phyloP scores from a whole-genome alignment of 768 basidiomycete genomes.

The Favolaschia claudopus region DNA sequence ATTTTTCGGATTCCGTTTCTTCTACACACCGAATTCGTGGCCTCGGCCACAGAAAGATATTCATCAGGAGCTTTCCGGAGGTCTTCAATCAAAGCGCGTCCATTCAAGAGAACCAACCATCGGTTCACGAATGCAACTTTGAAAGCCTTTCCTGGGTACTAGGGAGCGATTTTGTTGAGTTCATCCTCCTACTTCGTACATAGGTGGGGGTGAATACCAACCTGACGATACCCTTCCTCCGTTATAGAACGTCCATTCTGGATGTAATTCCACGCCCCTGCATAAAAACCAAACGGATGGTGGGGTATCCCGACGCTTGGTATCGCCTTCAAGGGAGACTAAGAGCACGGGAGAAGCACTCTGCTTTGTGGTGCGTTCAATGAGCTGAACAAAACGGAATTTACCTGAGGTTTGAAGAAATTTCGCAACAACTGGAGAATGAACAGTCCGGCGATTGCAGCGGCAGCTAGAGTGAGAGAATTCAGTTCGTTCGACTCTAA shows the following conservation, averaged over 20 bases:
- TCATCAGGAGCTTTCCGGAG: constrained; percentile 48
- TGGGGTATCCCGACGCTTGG: constrained; percentile 17
- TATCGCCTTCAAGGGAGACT: constrained; percentile 4
- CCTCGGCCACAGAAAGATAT: constrained; percentile 42
- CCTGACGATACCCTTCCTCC: constrained; percentile 17
- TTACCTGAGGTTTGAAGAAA: no score
- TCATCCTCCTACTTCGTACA: not conserved
- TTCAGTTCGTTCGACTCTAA: no score
- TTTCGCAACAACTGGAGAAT: no score
- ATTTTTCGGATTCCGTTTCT: not conserved
- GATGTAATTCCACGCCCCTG: constrained; percentile 14
- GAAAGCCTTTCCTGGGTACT: constrained; percentile 21
- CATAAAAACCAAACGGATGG: constrained; percentile 17
- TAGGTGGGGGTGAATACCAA: not conserved
- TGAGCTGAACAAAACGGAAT: no score
- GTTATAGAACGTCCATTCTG: constrained; percentile 13
- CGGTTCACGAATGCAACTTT: constrained; percentile 19
- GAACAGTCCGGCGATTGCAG: no score
- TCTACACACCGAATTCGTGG: constrained; percentile 40
- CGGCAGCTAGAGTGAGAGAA: no score
- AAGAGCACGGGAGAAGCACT: no score
- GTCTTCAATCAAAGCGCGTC: constrained; percentile 44
- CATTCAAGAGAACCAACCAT: constrained; percentile 51
- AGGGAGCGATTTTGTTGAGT: not conserved
- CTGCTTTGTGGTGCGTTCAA: no score